Percentiles rank a stretch among this genome's conserved stretches.
Evolutionary conservation across 495 filamentous ascomycete species (phyloP).

Genomic region (Sporormia fimetaria): DNA sequence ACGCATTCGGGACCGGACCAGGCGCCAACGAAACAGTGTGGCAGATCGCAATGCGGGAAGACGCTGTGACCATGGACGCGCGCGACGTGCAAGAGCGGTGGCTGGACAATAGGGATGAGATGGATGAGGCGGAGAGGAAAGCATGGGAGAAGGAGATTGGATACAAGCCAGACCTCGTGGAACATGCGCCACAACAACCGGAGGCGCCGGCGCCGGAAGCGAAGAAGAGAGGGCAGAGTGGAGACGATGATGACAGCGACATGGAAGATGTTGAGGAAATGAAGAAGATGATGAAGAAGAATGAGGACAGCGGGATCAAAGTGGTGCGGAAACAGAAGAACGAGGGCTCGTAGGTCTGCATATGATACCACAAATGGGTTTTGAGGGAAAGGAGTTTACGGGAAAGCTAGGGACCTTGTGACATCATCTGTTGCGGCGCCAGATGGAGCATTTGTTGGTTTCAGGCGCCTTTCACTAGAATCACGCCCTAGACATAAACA

Average conservation of each 20-base stretch:
- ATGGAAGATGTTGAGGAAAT: slow-evolving; percentile 27
- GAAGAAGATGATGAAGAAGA: slow-evolving; percentile 25
- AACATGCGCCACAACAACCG: slow-evolving; percentile 34
- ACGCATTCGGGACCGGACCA: slow-evolving; percentile 83
- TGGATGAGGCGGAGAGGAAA: slow-evolving; percentile 66
- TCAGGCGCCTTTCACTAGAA: no score
- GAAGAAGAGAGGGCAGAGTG: slow-evolving; percentile 5
- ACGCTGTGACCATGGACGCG: slow-evolving; percentile 63
- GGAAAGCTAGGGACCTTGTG: no score
- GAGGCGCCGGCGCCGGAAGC: slow-evolving; percentile 27
- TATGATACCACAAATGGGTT: no score
- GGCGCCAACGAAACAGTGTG: slow-evolving; percentile 86
- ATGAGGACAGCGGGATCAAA: slow-evolving; percentile 26
- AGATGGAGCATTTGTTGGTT: no score
- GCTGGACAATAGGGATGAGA: slow-evolving; percentile 79
- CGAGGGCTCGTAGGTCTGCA: background rate
- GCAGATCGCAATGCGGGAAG: slow-evolving; percentile 88
- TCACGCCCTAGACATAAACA: no score
- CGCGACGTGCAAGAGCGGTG: slow-evolving; percentile 89
- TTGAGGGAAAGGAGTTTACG: no score
- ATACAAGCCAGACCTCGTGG: slow-evolving; percentile 3
- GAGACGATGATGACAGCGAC: slow-evolving; percentile 22
- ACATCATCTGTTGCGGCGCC: no score
- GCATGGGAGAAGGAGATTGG: slow-evolving; percentile 54
- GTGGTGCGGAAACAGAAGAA: slow-evolving; percentile 24